A percentile compares a stretch with the other conserved stretches of the same genome.
These are phyloP conservation scores for Pythium utonaiense DNA, from an alignment of 352 stramenopile genomes.

Conservation along the genomic window DNA sequence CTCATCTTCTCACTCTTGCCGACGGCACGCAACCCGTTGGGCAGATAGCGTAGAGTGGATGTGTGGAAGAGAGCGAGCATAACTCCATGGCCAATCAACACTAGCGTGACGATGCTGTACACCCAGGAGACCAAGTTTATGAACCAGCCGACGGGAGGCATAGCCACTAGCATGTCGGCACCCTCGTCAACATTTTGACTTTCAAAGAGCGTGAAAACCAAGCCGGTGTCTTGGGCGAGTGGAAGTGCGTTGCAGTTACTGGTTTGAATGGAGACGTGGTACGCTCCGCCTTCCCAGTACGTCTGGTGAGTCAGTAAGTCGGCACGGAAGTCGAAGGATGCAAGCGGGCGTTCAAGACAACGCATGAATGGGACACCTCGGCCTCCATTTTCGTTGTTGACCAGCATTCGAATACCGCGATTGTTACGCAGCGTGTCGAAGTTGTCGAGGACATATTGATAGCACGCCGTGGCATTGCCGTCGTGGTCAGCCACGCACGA, in stretches of 20 bases:
- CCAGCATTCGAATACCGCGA: constrained; percentile 28
- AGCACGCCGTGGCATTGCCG: constrained; percentile 31
- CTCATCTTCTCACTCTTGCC: constrained; percentile 23
- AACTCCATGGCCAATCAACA: constrained; percentile 37
- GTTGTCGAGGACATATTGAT: constrained; percentile 44
- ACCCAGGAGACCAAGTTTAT: constrained; percentile 24
- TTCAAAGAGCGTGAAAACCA: constrained; percentile 42
- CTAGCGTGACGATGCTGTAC: constrained; percentile 46
- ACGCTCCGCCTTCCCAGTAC: constrained; percentile 42
- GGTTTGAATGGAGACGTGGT: constrained; percentile 44
- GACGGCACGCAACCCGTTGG: constrained; percentile 26
- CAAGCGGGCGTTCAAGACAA: constrained; percentile 34
- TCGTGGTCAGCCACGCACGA: constrained; percentile 26
- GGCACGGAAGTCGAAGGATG: constrained; percentile 45
- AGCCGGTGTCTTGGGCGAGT: constrained; percentile 28
- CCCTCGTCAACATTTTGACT: constrained; percentile 30
- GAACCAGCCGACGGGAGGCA: constrained; percentile 40
- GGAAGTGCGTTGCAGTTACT: constrained; percentile 42
- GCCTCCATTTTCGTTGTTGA: constrained; percentile 33
- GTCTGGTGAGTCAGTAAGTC: constrained; percentile 50
- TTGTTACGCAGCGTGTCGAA: constrained; percentile 33
- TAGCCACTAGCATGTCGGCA: constrained; percentile 36
- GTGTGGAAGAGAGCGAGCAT: constrained; percentile 35
- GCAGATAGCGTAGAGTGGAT: constrained; percentile 36
- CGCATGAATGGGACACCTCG: constrained; percentile 41